Evolutionary conservation across 176 grass and related monocot species (phyloP).

Genomic region (Carex cristatella): DNA sequence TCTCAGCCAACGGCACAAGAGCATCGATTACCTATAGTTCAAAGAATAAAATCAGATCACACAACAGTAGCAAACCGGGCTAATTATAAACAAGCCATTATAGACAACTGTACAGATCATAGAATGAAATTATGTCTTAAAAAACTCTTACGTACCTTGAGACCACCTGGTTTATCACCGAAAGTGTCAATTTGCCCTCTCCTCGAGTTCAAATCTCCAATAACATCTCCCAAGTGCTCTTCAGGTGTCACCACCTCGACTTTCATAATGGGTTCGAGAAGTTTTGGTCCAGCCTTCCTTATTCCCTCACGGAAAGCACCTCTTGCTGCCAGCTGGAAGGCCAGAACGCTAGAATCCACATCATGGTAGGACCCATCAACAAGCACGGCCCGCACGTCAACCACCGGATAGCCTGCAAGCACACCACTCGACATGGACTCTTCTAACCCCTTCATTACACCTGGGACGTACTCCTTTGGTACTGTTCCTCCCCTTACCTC

Average conservation of each 20-base stretch:
- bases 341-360: slow-evolving; percentile 95
- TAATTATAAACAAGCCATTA: not conserved
- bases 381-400: slow-evolving; percentile 72
- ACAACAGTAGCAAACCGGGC: not conserved
- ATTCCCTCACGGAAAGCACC: slow-evolving; percentile 86
- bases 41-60: slow-evolving; percentile 16
- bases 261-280: slow-evolving; percentile 91
- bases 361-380: slow-evolving; percentile 96
- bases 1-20: slow-evolving; percentile 85
- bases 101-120: not conserved
- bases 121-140: not conserved
- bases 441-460: slow-evolving; percentile 91
- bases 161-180: slow-evolving; percentile 85
- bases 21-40: slow-evolving; percentile 63
- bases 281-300: slow-evolving; percentile 74
- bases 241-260: slow-evolving; percentile 97
- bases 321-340: slow-evolving; percentile 91
- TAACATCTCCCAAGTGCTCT: slow-evolving; percentile 98
- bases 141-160: slow-evolving; percentile 63
- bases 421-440: slow-evolving; percentile 91
- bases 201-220: slow-evolving; percentile 97
- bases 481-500: slow-evolving; percentile 93
- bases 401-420: slow-evolving; percentile 86
- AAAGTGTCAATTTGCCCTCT: slow-evolving; percentile 91
- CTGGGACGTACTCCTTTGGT: slow-evolving; percentile 93